Evolutionary conservation across 1,139 yeast genomes (phyloP), one percentile per base, ranked within the genome.

Genomic region (Kodamaea fungicola): DNA sequence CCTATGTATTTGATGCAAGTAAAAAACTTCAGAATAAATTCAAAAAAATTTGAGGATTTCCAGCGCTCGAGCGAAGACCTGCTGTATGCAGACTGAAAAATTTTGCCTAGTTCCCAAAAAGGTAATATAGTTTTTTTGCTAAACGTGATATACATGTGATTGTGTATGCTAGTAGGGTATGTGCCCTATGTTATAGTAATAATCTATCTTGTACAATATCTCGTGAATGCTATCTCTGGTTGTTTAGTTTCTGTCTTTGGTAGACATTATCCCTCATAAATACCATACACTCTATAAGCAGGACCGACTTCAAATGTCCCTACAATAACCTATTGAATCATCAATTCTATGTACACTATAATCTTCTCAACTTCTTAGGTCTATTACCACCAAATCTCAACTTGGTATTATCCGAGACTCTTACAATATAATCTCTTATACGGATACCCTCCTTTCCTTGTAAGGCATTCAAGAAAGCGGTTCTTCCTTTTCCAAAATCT

Each of bases 321-420:
- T 16, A 16, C 19, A 16, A 16, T 28, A 6, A 8, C 7, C 27
- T n/a, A 8, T 22, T 10, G 9, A 10, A 16, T 16, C 5, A 16
- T 16, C 19, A 16, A 16, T 16, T 16, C 29, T 32, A 32, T 32
- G 7, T 26, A 28, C 26, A 22, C 30, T 34, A 40, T 28, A 40
- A 40, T 66, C 97, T 82, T 71, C 97, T 84, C 45, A 74, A 74
- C 58, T 82, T 80, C 64, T 92, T 94, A 16, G 95, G 74, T 55
- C 95, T 79, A 37, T 78, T 82, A 71, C 97, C 97, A 71, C 98
- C 98, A 55, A 87, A 87, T 62, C 83, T 84, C 69, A 92, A 73
- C 44, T 78, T 77, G 12, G 97, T 87, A 45, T 75, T 73, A 55
- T 92, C 97, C 38, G 83, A 74, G 26, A 92, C 66, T 54, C 90